Conservation (phyloP, 257 asterid genomes). For the Mentha longifolia region DNA sequence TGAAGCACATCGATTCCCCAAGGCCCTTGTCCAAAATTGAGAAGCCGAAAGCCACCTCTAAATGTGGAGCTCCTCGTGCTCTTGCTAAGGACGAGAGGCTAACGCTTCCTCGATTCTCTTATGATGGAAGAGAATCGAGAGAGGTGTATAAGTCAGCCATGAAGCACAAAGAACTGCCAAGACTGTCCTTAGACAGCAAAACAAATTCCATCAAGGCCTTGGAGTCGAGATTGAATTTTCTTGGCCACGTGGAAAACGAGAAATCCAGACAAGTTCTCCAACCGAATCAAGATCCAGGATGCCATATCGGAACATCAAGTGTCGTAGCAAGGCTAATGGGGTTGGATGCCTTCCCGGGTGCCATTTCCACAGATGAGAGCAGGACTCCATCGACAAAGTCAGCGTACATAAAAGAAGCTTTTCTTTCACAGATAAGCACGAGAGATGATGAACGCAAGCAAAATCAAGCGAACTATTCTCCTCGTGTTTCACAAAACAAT, state of each 20-base stretch:
- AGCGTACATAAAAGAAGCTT: conserved; percentile 37
- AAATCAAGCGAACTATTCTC: conserved; percentile 42
- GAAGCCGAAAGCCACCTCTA: conserved; percentile 40
- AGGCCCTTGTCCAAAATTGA: conserved; percentile 61
- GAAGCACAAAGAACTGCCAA: conserved; percentile 73
- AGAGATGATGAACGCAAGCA: conserved; percentile 42
- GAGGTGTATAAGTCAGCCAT: conserved; percentile 47
- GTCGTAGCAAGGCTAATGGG: conserved; percentile 96
- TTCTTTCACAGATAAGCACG: conserved; percentile 35
- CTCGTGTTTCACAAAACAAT: conserved; percentile 43
- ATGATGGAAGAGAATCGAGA: conserved; percentile 80
- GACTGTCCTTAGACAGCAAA: conserved; percentile 91
- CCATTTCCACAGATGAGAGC: conserved; percentile 41
- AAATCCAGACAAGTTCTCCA: conserved; percentile 31
- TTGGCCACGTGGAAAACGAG: conserved; percentile 44
- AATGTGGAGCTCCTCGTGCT: conserved; percentile 40
- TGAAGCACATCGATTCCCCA: conserved; percentile 93
- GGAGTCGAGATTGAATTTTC: conserved; percentile 57
- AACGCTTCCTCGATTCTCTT: conserved; percentile 71
- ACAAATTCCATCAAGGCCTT: conserved; percentile 56
- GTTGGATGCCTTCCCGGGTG: conserved; percentile 67
- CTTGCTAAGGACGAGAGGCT: conserved; percentile 52
- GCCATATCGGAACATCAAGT: conserved; percentile 61
- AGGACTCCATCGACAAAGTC: conserved; percentile 40
- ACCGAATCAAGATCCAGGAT: conserved; percentile 49